Evolutionary conservation across 306 rosid genomes (phyloP), one percentile per base, ranked within the genome.

Genomic region (Argentina anserina): DNA sequence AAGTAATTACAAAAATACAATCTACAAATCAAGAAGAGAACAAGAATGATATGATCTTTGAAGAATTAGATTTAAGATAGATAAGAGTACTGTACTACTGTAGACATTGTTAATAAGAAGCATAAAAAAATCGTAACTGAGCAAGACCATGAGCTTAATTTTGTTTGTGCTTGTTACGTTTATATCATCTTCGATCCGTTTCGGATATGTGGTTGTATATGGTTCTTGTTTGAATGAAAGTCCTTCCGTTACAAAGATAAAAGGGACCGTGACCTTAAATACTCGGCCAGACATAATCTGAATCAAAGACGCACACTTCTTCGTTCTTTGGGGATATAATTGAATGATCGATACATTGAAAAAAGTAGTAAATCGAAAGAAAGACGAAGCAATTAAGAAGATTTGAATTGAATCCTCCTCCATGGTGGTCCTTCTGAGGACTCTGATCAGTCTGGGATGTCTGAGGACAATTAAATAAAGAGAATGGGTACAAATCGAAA

Each of bases 381-480:
- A 26, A 1, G 39, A 29, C 20, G 43, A 61, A 33, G 43, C 14
- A 12, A n/a, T n/a, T n/a, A n/a, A 7, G 42, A 61, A 29, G 39
- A 31, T 61, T 7, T 61, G 41, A 61, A 61, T 17, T 61, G 42
- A 61, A 61, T 17, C 7, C 36, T 7, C n/a, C n/a, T n/a, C n/a
- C 37, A 31, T 0, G 42, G 67, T 61, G 43, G 67, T 61, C 67
- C 67, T 60, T 33, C 25, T 61, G 67, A 33, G n/a, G 10, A n/a
- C 12, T 50, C 50, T 5, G 55, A 5, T 15, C 21, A 28, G 67
- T 12, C 62, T 13, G 56, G 56, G 34, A 23, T 18, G 20, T 14
- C 20, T 33, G 75, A 78, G 18, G 59, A 73, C 70, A 78, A 74
- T 46, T 61, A 49, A 60, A 68, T 43, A 52, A 53, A 66, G 31